Evolutionary conservation across 345 rosid species (phyloP).

Genomic region (Balakata baccata): DNA sequence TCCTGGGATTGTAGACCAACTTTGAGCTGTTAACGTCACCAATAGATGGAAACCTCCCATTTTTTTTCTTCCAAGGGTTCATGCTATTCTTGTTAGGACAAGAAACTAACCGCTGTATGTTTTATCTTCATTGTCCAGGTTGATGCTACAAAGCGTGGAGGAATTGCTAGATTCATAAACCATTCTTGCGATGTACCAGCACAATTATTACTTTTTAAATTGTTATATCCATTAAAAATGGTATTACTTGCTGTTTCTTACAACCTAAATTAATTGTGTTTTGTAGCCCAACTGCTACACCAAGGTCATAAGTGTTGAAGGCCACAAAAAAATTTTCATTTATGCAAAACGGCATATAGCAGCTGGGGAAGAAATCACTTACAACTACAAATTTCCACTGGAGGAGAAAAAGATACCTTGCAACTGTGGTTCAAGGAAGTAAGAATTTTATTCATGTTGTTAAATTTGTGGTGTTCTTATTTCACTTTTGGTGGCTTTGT

Average conservation of each 20-base stretch:
- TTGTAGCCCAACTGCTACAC: constrained; percentile 97
- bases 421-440: constrained; percentile 93
- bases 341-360: constrained; percentile 85
- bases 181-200: constrained; percentile 91
- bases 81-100: neutral
- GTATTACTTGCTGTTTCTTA: constrained; percentile 18
- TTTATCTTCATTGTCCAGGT: constrained; percentile 44
- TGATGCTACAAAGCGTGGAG: constrained; percentile 99
- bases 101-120: constrained; percentile 11
- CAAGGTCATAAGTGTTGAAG: constrained; percentile 87
- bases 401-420: constrained; percentile 96
- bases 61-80: neutral
- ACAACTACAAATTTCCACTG: constrained; percentile 95
- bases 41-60: neutral
- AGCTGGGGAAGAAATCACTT: constrained; percentile 90
- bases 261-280: constrained; percentile 22
- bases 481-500: neutral
- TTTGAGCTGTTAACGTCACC: neutral
- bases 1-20: neutral
- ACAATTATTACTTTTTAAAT: constrained; percentile 6
- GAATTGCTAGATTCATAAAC: constrained; percentile 96
- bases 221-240: constrained; percentile 19
- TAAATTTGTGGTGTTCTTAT: constrained; percentile 14
- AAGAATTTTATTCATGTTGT: constrained; percentile 30
- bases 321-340: constrained; percentile 89